A percentile compares a stretch with the other conserved stretches of the same genome.
These are phyloP conservation scores for Poa annua DNA, from an alignment of 176 grass and related monocot species.

Conservation along the genomic window DNA sequence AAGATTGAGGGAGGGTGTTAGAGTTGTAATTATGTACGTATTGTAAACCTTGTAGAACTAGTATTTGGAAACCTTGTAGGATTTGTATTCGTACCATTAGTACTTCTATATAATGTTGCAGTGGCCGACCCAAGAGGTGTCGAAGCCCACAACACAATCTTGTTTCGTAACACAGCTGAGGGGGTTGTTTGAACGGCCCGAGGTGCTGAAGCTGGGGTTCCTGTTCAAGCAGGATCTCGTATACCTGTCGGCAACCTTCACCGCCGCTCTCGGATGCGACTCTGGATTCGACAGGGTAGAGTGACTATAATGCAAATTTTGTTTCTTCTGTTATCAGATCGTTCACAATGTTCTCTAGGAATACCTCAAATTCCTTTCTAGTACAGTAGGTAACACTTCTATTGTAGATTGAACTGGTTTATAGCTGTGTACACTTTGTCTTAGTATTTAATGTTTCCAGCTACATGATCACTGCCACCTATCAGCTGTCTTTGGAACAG, in stretches of 20 bases:
- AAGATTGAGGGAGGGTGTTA: too few species aligned
- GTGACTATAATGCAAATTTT: background rate
- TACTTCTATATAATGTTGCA: too few species aligned
- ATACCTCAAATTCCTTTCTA: background rate
- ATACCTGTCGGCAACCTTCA: constrained; percentile 85
- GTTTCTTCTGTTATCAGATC: background rate
- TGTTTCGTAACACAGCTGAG: constrained; percentile 58
- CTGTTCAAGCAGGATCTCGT: constrained; percentile 92
- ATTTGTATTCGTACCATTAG: too few species aligned
- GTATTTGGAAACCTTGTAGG: too few species aligned
- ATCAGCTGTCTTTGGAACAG: background rate
- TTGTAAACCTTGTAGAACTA: too few species aligned
- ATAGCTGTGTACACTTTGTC: background rate
- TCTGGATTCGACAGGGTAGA: constrained; percentile 67
- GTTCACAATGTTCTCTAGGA: background rate
- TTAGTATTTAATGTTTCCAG: background rate
- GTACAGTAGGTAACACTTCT: background rate
- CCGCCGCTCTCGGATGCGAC: constrained; percentile 54
- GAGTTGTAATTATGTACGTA: too few species aligned
- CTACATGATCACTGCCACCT: background rate
- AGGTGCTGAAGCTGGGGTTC: constrained; percentile 78
- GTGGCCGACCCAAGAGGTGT: too few species aligned
- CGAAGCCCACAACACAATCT: too few species aligned
- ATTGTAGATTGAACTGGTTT: background rate
- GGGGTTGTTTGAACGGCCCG: constrained; percentile 70